Evolutionary conservation across 2,329 filamentous ascomycete species (phyloP), one percentile per base, ranked within the genome.

Genomic region (Alternaria alternata): DNA sequence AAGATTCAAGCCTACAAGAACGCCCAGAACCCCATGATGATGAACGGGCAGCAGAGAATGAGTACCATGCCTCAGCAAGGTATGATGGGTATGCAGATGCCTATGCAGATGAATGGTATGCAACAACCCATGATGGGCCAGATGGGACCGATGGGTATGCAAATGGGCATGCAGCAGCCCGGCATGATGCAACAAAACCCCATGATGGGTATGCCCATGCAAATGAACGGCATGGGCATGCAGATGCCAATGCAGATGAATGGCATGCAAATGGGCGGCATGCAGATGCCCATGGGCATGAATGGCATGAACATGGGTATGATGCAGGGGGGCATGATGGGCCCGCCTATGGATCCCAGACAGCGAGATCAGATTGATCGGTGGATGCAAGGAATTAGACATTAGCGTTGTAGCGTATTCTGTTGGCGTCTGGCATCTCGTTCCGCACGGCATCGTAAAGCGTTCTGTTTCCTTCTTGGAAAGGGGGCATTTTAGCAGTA

Each of bases 301-400:
- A 41, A 65, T n/a, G 62, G 61, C 26, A 65, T 65, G 59, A 38
- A 63, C n/a, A 75, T 71, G 68, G 56, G 24, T 3, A 62, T 61
- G 54, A 73, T 72, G 70, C 63, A 63, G 57, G 66, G 63, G 42
- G 49, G 46, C n/a, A 64, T 71, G 64, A 67, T 65, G 66, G 67
- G 72, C 36, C 65, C 59, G 46, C 67, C 68, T 2, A 77, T 84
- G 71, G 81, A 86, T 70, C 76, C 81, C 5, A 79, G 79, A 54
- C 85, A 87, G 69, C 79, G 85, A 54, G 85, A 84, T 59, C 78
- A 85, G 59, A 87, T 89, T 75, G 85, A 88, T 78, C 84, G 82
- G 34, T 89, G 87, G 87, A 82, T 86, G 69, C 80, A 84, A 67
- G 74, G 78, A 48, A 73, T 82, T 55, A 64, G 67, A 58, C 65